These are phyloP conservation scores for Agastache rugosa DNA, from an alignment of 257 asterid species.

Conservation along the genomic window DNA sequence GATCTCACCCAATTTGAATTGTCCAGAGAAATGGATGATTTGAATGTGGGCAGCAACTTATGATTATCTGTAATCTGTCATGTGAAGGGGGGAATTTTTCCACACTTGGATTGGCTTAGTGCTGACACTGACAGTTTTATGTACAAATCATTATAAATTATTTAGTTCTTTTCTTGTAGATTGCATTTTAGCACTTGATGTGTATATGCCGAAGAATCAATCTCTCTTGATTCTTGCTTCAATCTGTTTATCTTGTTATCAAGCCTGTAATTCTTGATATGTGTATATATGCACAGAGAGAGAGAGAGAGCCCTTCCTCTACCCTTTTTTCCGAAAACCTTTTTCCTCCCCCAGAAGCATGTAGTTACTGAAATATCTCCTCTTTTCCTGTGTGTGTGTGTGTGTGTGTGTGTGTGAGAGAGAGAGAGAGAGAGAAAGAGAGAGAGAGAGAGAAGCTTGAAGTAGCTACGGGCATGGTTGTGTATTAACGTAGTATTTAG, in stretches of 20 bases:
- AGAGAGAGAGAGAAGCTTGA: no score
- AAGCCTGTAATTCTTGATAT: conserved; percentile 17
- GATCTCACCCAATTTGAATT: conserved; percentile 57
- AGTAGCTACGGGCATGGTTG: no score
- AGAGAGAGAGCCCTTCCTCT: no score
- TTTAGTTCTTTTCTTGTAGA: conserved; percentile 40
- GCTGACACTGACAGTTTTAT: conserved; percentile 37
- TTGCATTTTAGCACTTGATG: conserved; percentile 26
- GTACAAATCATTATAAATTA: conserved; percentile 53
- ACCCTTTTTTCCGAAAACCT: no score
- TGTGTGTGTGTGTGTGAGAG: no score
- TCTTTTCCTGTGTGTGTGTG: no score
- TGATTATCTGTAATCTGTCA: conserved; percentile 42
- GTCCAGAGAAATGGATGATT: conserved; percentile 61
- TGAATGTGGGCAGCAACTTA: conserved; percentile 44
- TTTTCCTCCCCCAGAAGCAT: no score
- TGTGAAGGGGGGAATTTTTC: conserved; percentile 40
- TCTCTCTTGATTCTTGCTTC: conserved; percentile 30
- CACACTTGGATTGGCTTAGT: conserved; percentile 34
- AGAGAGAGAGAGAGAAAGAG: no score
- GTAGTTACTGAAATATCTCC: no score
- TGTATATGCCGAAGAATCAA: conserved; percentile 31
- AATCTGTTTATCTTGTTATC: not conserved
- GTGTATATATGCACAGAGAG: no score
- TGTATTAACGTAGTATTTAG: no score